Evolutionary conservation across 306 rosid genomes (phyloP).

Genomic region (Inga leiocalycina): DNA sequence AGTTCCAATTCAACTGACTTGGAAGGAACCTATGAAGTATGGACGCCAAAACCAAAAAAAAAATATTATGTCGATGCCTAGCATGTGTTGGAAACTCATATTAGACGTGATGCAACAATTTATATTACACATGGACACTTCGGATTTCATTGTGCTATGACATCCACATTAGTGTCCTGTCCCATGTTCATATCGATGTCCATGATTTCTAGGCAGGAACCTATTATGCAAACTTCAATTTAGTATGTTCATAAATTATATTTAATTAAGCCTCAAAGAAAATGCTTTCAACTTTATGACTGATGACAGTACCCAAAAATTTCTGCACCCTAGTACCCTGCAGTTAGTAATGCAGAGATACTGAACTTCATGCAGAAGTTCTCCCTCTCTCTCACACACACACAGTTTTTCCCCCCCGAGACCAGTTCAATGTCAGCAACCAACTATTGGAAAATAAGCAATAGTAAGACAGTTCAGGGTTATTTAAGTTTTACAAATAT

Average conservation of each 20-base stretch:
- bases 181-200: background rate
- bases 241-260: conserved; percentile 9
- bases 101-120: background rate
- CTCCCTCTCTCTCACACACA: background rate
- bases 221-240: background rate
- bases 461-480: background rate
- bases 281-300: conserved; percentile 13
- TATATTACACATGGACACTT: background rate
- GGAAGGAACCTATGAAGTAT: background rate
- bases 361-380: conserved; percentile 14
- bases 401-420: background rate
- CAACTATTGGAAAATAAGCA: conserved; percentile 8
- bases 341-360: background rate
- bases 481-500: conserved; percentile 13
- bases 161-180: background rate
- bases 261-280: background rate
- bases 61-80: background rate
- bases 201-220: background rate
- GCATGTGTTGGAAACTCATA: background rate
- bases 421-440: conserved; percentile 10
- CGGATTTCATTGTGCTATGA: background rate
- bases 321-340: conserved; percentile 25
- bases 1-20: conserved; percentile 20
- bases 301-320: conserved; percentile 3
- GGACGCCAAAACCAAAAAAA: background rate